Percentiles rank a stretch among this genome's conserved stretches.
These are phyloP conservation scores for Microbotryum violaceum DNA, from an alignment of 1,284 basidiomycete genomes.

Conservation along the genomic window DNA sequence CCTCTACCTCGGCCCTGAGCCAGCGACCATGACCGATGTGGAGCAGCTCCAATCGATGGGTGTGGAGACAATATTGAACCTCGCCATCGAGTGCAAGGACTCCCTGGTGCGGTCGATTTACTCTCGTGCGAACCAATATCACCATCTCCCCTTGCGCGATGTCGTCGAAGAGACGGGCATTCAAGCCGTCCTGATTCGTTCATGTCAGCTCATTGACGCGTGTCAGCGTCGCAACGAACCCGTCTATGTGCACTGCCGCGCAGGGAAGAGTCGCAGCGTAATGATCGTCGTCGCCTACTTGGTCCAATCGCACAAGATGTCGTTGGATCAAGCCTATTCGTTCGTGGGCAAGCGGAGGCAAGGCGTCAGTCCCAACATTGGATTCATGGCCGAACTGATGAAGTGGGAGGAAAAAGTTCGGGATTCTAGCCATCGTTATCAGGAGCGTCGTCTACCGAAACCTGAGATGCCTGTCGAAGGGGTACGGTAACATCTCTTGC, in stretches of 20 bases:
- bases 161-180: constrained; percentile 90
- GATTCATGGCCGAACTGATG: constrained; percentile 95
- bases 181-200: constrained; percentile 43
- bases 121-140: constrained; percentile 31
- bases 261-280: constrained; percentile 91
- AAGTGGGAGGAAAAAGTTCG: constrained; percentile 64
- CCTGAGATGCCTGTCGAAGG: too few relatives aligned
- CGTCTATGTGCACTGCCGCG: constrained; percentile 93
- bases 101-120: too few relatives aligned
- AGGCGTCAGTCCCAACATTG: constrained; percentile 95
- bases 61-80: constrained; percentile 79
- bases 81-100: constrained; percentile 81
- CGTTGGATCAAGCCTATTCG: constrained; percentile 76
- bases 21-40: constrained; percentile 65
- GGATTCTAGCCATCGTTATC: not conserved
- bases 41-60: constrained; percentile 64
- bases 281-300: constrained; percentile 95
- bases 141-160: constrained; percentile 79
- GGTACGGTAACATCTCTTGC: too few relatives aligned
- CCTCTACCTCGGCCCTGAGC: constrained; percentile 82
- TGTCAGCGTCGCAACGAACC: constrained; percentile 59
- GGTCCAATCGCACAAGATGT: constrained; percentile 83
- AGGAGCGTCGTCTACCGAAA: too few relatives aligned
- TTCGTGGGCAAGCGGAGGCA: constrained; percentile 84
- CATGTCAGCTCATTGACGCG: too few relatives aligned